Evolutionary conservation across 78 protist species (phyloP), one percentile per base, ranked within the genome.

Genomic region (Diacronema lutheri): DNA sequence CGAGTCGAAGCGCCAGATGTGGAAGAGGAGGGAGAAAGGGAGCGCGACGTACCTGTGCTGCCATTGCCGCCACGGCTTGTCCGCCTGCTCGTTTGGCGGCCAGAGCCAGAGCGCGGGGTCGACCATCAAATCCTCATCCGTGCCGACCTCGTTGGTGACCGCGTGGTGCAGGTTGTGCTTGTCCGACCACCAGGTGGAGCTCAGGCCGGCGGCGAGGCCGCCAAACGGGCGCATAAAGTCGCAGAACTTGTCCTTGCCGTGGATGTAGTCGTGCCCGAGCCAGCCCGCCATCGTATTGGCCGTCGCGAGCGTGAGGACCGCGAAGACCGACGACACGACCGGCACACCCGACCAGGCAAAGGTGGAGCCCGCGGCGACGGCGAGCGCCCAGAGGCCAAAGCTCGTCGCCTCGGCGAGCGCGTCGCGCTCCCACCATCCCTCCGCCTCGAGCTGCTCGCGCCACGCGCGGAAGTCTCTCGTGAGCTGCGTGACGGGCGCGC

Each of bases 101-200:
- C 77, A 62, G 4, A 81, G 60, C 41, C 31, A 26, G 50, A 65
- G 25, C 20, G 37, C 13, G 14, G 62, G 69, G 21, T 82, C 79
- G 57, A 23, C 20, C 7, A 60, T 40, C 14, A 46, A 0, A 35
- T 82, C 86, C 61, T 37, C 77, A 55, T 82, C 86, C 33, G 14
- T 7, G 62, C 46, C 61, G 23, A 83, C 61, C 64, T 71, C 60
- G 83, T 85, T 85, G n/a, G 88, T 61, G 37, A 85, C 29, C 26
- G 40, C 55, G 73, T 85, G 88, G 79, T 85, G 88, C 84, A 25
- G 26, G 77, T 38, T 44, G 82, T 85, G 88, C 68, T 72, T 84
- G 40, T 26, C 20, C 57, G 41, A 29, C 88, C 88, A 85, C 88
- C 88, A 85, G 23, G 61, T 31, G 72, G 38, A 11, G 29, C 74